Evolutionary conservation across 352 stramenopile species (phyloP).

Genomic region (Albugo laibachii): DNA sequence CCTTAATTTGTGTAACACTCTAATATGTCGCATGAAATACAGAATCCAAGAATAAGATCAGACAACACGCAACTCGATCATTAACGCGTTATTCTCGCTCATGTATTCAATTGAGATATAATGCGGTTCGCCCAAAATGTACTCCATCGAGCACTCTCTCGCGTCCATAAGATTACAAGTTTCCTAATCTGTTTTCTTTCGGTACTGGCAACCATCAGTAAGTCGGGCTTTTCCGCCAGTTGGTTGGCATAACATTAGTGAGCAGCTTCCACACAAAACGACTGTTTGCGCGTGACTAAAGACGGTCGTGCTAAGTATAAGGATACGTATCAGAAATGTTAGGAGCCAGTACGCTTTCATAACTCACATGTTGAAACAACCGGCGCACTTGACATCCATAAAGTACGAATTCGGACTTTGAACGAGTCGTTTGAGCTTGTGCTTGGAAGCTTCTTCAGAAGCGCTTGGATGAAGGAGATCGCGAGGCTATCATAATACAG

Average conservation of each 20-base stretch:
- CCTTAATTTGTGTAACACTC: too few relatives aligned
- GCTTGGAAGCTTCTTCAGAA: slow-evolving; percentile 90
- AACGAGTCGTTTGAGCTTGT: slow-evolving; percentile 99
- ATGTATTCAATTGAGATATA: too few relatives aligned
- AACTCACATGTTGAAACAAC: slow-evolving; percentile 96
- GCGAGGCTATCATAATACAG: slow-evolving; percentile 22
- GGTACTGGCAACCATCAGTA: slow-evolving; percentile 98
- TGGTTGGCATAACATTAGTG: slow-evolving; percentile 96
- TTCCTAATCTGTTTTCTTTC: slow-evolving; percentile 97
- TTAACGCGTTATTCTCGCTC: too few relatives aligned
- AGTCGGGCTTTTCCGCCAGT: slow-evolving; percentile 95
- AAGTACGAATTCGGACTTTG: slow-evolving; percentile 98
- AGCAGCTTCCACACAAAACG: slow-evolving; percentile 93
- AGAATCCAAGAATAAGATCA: too few relatives aligned
- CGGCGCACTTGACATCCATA: slow-evolving; percentile 99
- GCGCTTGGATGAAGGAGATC: slow-evolving; percentile 95
- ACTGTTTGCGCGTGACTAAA: slow-evolving; percentile 98
- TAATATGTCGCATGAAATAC: too few relatives aligned
- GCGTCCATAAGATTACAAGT: neutral
- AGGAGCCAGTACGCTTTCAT: neutral
- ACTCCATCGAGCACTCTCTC: neutral
- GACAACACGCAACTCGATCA: too few relatives aligned
- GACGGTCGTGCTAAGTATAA: slow-evolving; percentile 82
- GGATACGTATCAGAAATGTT: neutral
- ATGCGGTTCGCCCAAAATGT: neutral